Percentiles rank a stretch among this genome's conserved stretches.
These are phyloP conservation scores for Medicago ruthenica DNA, from an alignment of 306 rosid genomes.

Conservation along the genomic window DNA sequence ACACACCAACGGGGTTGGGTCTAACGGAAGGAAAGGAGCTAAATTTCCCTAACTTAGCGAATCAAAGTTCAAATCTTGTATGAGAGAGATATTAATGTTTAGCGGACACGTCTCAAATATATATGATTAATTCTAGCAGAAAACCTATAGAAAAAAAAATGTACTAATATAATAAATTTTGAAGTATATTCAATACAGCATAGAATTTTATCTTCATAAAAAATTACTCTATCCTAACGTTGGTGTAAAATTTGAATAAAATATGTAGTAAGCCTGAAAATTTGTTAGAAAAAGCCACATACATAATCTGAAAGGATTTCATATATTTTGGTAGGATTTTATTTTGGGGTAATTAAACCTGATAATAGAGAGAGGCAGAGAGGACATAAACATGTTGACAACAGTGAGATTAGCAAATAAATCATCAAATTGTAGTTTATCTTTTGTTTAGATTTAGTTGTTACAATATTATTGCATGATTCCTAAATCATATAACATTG, in stretches of 20 bases:
- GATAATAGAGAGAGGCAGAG: neutral
- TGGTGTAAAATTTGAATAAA: too few relatives aligned
- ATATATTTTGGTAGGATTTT: neutral
- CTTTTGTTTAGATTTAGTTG: neutral
- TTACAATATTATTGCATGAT: neutral
- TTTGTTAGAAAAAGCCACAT: neutral
- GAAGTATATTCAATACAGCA: neutral
- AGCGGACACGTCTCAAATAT: too few relatives aligned
- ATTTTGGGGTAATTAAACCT: too few relatives aligned
- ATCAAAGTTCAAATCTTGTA: too few relatives aligned
- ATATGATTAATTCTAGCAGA: too few relatives aligned
- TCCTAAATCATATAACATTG: neutral
- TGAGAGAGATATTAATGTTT: too few relatives aligned
- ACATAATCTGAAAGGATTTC: neutral
- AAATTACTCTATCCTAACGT: too few relatives aligned
- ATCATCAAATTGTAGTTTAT: conserved; percentile 33
- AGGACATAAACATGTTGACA: neutral
- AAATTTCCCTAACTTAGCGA: too few relatives aligned
- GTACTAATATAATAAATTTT: neutral
- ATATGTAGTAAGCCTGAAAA: too few relatives aligned
- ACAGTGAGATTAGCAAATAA: conserved; percentile 15
- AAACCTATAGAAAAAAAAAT: too few relatives aligned
- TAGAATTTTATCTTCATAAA: neutral
- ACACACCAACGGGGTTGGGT: too few relatives aligned
- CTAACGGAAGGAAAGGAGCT: too few relatives aligned